A percentile compares a stretch with the other conserved stretches of the same genome.
Evolutionary conservation across 2,329 filamentous ascomycete genomes (phyloP).

Genomic region (Coniochaeta prunicola): DNA sequence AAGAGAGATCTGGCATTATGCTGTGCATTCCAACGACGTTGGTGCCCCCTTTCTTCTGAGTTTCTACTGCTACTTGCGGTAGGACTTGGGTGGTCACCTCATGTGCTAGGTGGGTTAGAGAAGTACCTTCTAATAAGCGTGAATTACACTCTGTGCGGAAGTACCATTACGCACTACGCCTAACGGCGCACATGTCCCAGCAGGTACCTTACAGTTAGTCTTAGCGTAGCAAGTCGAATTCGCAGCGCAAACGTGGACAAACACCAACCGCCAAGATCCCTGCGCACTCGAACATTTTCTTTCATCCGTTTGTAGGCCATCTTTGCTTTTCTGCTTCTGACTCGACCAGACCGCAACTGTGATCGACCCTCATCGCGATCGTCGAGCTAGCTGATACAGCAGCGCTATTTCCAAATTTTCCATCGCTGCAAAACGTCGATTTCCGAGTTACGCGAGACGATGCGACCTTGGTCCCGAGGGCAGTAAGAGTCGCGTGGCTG

Average conservation of each 20-base stretch:
- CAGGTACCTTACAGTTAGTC: no score
- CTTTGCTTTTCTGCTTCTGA: background rate
- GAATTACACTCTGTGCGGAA: background rate
- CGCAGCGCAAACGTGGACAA: background rate
- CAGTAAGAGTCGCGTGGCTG: background rate
- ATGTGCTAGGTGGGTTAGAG: background rate
- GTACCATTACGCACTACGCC: background rate
- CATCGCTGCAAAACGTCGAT: background rate
- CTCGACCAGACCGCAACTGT: background rate
- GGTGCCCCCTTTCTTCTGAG: background rate
- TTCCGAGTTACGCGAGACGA: background rate
- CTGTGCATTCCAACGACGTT: background rate
- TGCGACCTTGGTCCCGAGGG: background rate
- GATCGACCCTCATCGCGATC: background rate
- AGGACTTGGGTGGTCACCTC: background rate
- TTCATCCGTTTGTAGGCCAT: background rate
- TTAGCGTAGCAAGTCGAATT: no score
- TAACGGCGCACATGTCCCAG: background rate
- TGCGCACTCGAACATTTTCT: background rate
- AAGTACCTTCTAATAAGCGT: background rate
- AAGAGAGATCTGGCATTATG: background rate
- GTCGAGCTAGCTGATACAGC: background rate
- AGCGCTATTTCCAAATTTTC: background rate
- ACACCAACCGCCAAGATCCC: slow-evolving; percentile 1
- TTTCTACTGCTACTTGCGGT: no score